Evolutionary conservation across 495 filamentous ascomycete genomes (phyloP), one percentile per base, ranked within the genome.

Genomic region (Bathelium albidoporum): DNA sequence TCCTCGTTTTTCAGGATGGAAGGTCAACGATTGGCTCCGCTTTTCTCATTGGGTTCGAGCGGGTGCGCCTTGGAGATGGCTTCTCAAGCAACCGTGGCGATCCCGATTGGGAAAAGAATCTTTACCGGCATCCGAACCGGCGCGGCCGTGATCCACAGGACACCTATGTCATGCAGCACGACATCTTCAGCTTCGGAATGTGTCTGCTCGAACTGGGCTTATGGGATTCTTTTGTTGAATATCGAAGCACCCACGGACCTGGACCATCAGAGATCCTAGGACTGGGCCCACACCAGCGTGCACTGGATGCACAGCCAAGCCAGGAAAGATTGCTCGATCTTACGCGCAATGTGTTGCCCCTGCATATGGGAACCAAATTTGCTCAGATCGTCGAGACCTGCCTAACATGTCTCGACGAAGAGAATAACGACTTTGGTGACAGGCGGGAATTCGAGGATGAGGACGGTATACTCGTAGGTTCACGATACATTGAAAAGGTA

Each of bases 101-200:
- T 64, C 36, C 53, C 1, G 63, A 43, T 28, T 80, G 77, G 77
- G 70, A 79, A 49, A 73, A 73, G 36, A 78, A 84, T 53, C 63
- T 87, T 0, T 88, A 87, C 66, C 79, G 80, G 3, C 83, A 87
- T 62, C 84, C 83, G 14, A 59, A 66, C 0, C 77, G 82, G 16
- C 78, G 82, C 41, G 82, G 83, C 1, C 9, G 67, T 0, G 66
- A 59, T 24, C 75, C 73, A 1, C 63, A 73, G 58, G 75, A 77
- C 0, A 36, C 61, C 5, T 85, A 84, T 62, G 69, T 62, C 7
- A 86, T 86, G 82, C 82, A 84, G 65, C 82, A 87, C 70, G 84
- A 87, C 66, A 83, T 87, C 32, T 87, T 87, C 67, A 83, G 81
- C 68, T 74, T 87, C 11, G 85, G 85, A 0, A 80, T 84, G 12